Evolutionary conservation across 1,284 basidiomycete genomes (phyloP), one percentile per base, ranked within the genome.

Genomic region (Malassezia sympodialis): DNA sequence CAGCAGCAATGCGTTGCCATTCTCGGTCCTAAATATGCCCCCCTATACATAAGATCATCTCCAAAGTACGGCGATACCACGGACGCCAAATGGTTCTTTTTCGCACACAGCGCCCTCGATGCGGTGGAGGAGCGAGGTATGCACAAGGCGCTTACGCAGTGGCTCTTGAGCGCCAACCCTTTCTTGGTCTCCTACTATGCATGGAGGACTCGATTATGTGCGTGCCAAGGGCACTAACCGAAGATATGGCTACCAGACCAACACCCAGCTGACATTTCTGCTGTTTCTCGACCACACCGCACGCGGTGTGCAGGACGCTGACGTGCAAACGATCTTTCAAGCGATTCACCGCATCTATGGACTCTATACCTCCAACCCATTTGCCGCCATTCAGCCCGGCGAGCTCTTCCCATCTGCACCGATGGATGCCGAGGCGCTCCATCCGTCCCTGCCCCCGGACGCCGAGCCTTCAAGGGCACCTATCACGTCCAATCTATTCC

Each of bases 51-150:
- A 24, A 21, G 42, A 2, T 28, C 28, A 11, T 31, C 15, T 1
- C 30, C 52, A 3, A 39, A 24, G 12, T 35, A 35, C 4, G 51
- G n/a, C 15, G 19, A n/a, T 5, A 23, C 7, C 5, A 26, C 42
- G 15, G 53, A 41, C n/a, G 31, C 41, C 12, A 59, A 57, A 28
- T 60, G 41, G 32, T 39, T 46, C 28, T 60, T 56, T 26, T 27
- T 60, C 4, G 58, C 58, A 5, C 58, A 60, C 28, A 44, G 52
- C 23, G 58, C 51, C 14, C 39, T 60, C 31, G 58, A 60, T 21
- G 23, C 57, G 39, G 27, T 60, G 11, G 58, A 60, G 35, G 58
- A 60, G 32, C 49, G 49, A 14, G 47, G 57, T 59, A 30, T 11
- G 57, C 45, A 11, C 8, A 30, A 23, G 5, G 19, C 7, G 15